phyloP scores from a whole-genome alignment of 2,329 filamentous ascomycete species.

The Fusarium torreyae region DNA sequence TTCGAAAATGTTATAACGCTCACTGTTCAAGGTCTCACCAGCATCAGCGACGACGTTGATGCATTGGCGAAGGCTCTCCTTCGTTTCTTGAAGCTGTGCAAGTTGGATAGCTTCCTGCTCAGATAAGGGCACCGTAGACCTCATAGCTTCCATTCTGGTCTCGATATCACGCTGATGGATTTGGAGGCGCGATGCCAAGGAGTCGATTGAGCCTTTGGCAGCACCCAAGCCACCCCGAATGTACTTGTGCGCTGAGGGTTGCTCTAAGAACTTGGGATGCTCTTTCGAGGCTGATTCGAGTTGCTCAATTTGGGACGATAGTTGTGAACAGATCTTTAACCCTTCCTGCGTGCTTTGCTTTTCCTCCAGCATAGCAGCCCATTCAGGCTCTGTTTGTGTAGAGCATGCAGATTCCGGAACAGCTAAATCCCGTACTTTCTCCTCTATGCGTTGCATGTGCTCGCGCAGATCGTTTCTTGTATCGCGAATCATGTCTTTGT shows the following conservation, averaged over 20 bases:
- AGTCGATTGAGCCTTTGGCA: slow-evolving; percentile 37
- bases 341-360: slow-evolving; percentile 41
- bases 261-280: slow-evolving; percentile 24
- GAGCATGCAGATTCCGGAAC: background rate
- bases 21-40: slow-evolving; percentile 26
- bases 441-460: background rate
- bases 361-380: slow-evolving; percentile 37
- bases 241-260: slow-evolving; percentile 43
- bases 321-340: slow-evolving; percentile 39
- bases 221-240: slow-evolving; percentile 32
- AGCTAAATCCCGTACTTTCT: background rate
- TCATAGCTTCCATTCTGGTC: slow-evolving; percentile 36
- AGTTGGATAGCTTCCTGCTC: slow-evolving; percentile 30
- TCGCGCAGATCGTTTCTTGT: background rate
- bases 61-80: slow-evolving; percentile 42
- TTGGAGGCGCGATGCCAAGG: slow-evolving; percentile 33
- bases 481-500: background rate
- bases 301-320: slow-evolving; percentile 37
- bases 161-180: slow-evolving; percentile 34
- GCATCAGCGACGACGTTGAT: slow-evolving; percentile 43
- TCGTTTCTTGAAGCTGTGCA: slow-evolving; percentile 39
- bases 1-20: slow-evolving; percentile 48
- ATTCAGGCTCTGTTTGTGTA: slow-evolving; percentile 12
- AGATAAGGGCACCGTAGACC: slow-evolving; percentile 18
- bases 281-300: slow-evolving; percentile 37